These are phyloP conservation scores for Aspergillus tubingensis DNA, from an alignment of 2,329 filamentous ascomycete genomes.

Conservation along the genomic window DNA sequence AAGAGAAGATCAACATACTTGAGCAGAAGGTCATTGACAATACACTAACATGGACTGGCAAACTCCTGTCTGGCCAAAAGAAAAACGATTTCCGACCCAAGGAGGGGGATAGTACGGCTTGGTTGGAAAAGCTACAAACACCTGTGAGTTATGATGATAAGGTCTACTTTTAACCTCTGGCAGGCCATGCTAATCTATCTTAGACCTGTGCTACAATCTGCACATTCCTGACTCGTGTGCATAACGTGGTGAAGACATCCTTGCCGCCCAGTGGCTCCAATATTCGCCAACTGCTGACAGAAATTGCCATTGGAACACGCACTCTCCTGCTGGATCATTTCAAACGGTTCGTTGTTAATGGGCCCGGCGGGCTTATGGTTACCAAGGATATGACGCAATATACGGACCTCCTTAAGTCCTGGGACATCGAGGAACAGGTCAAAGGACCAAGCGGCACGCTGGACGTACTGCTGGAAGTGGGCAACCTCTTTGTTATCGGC, in stretches of 20 bases:
- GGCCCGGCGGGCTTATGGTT: slow-evolving; percentile 90
- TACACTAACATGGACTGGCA: slow-evolving; percentile 72
- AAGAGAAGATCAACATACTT: slow-evolving; percentile 76
- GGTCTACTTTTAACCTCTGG: background rate
- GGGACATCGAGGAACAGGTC: slow-evolving; percentile 70
- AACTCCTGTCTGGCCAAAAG: slow-evolving; percentile 73
- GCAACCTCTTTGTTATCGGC: slow-evolving; percentile 92
- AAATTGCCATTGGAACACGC: slow-evolving; percentile 78
- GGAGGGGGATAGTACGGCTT: slow-evolving; percentile 64
- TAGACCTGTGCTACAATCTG: slow-evolving; percentile 77
- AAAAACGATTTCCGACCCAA: slow-evolving; percentile 89
- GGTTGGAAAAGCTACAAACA: slow-evolving; percentile 78
- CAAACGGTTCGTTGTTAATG: slow-evolving; percentile 90
- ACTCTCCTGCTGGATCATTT: slow-evolving; percentile 85
- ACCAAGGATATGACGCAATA: slow-evolving; percentile 96
- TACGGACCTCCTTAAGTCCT: slow-evolving; percentile 78
- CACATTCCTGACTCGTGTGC: slow-evolving; percentile 72
- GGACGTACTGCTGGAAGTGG: slow-evolving; percentile 89
- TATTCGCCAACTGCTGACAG: slow-evolving; percentile 76
- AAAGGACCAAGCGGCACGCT: slow-evolving; percentile 58
- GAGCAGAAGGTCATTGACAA: slow-evolving; percentile 71
- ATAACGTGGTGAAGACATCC: slow-evolving; percentile 64
- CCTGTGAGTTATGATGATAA: slow-evolving; percentile 45
- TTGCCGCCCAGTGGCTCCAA: slow-evolving; percentile 70
- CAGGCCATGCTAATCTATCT: slow-evolving; percentile 12